Conservation (phyloP, 768 basidiomycete species). For the Tylopilus sp. region DNA sequence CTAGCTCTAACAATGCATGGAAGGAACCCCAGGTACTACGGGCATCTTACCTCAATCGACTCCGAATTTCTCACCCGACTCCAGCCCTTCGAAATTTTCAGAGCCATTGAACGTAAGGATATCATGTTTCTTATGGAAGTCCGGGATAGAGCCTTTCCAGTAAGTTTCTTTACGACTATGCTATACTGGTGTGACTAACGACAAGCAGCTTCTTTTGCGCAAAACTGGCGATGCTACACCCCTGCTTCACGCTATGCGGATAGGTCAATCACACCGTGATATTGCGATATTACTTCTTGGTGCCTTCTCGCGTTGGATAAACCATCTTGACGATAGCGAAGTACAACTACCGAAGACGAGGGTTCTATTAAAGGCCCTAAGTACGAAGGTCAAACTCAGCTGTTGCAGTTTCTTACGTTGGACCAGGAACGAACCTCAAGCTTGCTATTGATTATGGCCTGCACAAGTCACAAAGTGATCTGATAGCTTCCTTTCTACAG, state of each 20-base stretch:
- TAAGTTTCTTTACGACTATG: too few relatives aligned
- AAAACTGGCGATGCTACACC: slow-evolving; percentile 86
- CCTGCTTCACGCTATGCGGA: slow-evolving; percentile 85
- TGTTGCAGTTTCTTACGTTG: slow-evolving; percentile 70
- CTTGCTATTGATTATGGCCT: slow-evolving; percentile 89
- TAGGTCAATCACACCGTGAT: slow-evolving; percentile 71
- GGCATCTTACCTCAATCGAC: background rate
- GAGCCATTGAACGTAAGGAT: slow-evolving; percentile 84
- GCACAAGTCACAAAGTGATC: slow-evolving; percentile 72
- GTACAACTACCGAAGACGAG: slow-evolving; percentile 65
- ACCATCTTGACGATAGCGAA: slow-evolving; percentile 81
- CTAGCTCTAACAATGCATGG: slow-evolving; percentile 33
- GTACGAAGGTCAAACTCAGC: slow-evolving; percentile 70
- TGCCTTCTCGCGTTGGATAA: slow-evolving; percentile 89
- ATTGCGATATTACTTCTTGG: slow-evolving; percentile 86
- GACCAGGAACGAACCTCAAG: slow-evolving; percentile 75
- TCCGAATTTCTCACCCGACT: background rate
- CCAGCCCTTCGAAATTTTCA: slow-evolving; percentile 65
- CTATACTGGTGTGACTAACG: too few relatives aligned
- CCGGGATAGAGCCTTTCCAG: slow-evolving; percentile 75
- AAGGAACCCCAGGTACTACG: slow-evolving; percentile 52
- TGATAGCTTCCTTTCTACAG: slow-evolving; percentile 92
- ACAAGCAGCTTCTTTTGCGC: slow-evolving; percentile 65
- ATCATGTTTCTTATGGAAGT: slow-evolving; percentile 81
- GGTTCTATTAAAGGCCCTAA: slow-evolving; percentile 70